Evolutionary conservation across 768 basidiomycete genomes (phyloP), one percentile per base, ranked within the genome.

Genomic region (Vishniacozyma victoriae): DNA sequence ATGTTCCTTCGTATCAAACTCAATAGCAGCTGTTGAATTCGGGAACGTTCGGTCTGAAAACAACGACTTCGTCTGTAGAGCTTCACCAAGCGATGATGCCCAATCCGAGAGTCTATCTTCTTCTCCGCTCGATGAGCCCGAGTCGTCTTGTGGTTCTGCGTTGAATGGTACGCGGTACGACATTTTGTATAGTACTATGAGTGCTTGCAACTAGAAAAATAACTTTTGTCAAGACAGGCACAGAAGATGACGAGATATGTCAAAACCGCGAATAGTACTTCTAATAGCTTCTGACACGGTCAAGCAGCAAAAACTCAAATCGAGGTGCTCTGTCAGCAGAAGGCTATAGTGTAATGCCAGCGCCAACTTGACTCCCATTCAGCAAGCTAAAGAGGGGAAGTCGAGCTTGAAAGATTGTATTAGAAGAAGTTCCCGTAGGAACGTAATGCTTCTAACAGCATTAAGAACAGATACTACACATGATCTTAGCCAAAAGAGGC

Each of bases 401-500:
- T 52, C 25, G 39, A 55, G 49, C 35, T 39, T 39, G 50, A 66
- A 44, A 60, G 54, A 66, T 54, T 15, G 16, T 23, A 39, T 44
- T 36, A 66, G 64, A 66, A 60, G 41, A 49, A 54, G 29, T 36
- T 26, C 44, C 46, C 54, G 50, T 62, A 57, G 46, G 38, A 35
- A 25, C 13, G 44, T 66, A 57, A 60, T 29, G 44, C 60, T 60
- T 66, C 60, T 66, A 36, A 66, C 57, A 60, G 58, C 45, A 24
- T 58, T 55, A 66, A 66, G 60, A 62, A 66, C 64, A 62, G 64
- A 66, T 66, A 66, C 60, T 66, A 66, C 64, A 66, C 64, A 66
- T 62, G 64, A 66, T 66, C 64, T 66, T 66, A 66, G 64, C 64
- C 64, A 66, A 66, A 62, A 66, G 64, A 66, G 64, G 64, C 60